A percentile compares a stretch with the other conserved stretches of the same genome.
These are phyloP conservation scores for Psilocybe tampanensis DNA, from an alignment of 768 basidiomycete genomes.

Conservation along the genomic window DNA sequence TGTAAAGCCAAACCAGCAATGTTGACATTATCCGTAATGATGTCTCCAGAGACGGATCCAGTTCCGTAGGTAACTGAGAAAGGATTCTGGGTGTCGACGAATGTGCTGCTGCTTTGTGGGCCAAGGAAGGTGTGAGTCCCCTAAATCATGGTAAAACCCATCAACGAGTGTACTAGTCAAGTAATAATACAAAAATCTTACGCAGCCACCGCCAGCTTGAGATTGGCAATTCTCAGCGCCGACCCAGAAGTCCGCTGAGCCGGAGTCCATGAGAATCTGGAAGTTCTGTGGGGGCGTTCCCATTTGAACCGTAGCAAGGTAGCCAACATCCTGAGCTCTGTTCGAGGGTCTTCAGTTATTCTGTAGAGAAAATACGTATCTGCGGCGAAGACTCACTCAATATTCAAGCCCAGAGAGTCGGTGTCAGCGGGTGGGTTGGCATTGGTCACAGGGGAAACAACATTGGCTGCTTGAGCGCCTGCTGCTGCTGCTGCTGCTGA, in stretches of 20 bases:
- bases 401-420: slow-evolving; percentile 68
- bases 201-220: slow-evolving; percentile 42
- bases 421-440: slow-evolving; percentile 38
- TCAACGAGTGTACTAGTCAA: neutral
- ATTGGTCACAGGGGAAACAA: slow-evolving; percentile 34
- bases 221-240: slow-evolving; percentile 56
- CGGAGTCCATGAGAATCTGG: slow-evolving; percentile 68
- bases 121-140: slow-evolving; percentile 74
- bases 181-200: slow-evolving; percentile 23
- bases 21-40: slow-evolving; percentile 62
- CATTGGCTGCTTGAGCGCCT: neutral
- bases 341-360: neutral
- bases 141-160: slow-evolving; percentile 1
- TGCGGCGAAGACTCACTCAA: slow-evolving; percentile 49
- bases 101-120: slow-evolving; percentile 58
- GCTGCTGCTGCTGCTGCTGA: neutral
- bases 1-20: slow-evolving; percentile 63
- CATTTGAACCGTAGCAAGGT: slow-evolving; percentile 60
- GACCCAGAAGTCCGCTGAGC: slow-evolving; percentile 72
- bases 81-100: slow-evolving; percentile 48
- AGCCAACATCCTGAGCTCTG: slow-evolving; percentile 50
- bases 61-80: slow-evolving; percentile 73
- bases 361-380: too few species aligned
- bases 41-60: slow-evolving; percentile 64
- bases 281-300: slow-evolving; percentile 67